Conservation (phyloP, 169 alveolate species). For the Theileria orientalis region DNA sequence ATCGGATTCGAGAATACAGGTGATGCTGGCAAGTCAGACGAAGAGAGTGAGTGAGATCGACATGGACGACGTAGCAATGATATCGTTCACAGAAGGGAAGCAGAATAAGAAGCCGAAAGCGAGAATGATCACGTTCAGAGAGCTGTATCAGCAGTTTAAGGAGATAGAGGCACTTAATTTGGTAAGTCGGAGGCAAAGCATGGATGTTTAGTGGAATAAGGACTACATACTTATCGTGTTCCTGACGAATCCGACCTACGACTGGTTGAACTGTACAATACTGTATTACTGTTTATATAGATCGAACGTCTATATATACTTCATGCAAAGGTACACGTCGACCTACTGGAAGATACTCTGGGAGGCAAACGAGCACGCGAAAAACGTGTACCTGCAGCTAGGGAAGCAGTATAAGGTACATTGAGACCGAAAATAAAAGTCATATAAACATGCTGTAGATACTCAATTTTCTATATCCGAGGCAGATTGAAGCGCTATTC, state of each 20-base stretch:
- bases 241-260: constrained; percentile 65
- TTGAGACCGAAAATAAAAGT: neutral
- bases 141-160: constrained; percentile 39
- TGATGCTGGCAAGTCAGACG: constrained; percentile 52
- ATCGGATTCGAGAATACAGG: constrained; percentile 60
- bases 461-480: constrained; percentile 45
- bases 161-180: constrained; percentile 40
- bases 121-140: constrained; percentile 47
- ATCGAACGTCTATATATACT: constrained; percentile 52
- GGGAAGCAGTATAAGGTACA: constrained; percentile 54
- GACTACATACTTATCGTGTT: constrained; percentile 52
- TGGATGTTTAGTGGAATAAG: constrained; percentile 22
- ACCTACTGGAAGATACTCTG: constrained; percentile 68
- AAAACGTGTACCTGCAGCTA: constrained; percentile 53
- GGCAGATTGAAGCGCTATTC: constrained; percentile 62
- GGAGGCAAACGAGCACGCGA: constrained; percentile 67
- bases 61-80: constrained; percentile 52
- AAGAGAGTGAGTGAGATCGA: constrained; percentile 24
- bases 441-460: constrained; percentile 10
- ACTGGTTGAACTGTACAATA: constrained; percentile 41
- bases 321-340: constrained; percentile 64
- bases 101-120: constrained; percentile 33
- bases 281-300: constrained; percentile 56
- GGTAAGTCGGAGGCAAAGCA: neutral
- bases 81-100: constrained; percentile 51